A percentile compares a stretch with the other conserved stretches of the same genome.
Evolutionary conservation across 140 eudicot species (phyloP).

Genomic region (Oenanthe javanica): DNA sequence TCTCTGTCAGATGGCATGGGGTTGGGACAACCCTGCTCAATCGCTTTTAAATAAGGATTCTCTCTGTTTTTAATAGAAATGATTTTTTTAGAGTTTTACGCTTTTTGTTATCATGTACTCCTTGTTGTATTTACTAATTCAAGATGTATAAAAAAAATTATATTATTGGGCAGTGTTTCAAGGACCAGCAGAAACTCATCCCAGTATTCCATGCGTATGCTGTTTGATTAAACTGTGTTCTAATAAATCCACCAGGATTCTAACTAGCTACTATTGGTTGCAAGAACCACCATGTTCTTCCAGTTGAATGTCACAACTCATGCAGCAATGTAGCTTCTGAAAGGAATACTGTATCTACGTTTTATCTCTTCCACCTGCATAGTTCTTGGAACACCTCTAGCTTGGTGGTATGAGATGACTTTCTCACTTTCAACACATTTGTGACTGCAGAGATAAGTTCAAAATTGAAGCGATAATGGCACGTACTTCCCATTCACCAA

Average conservation of each 20-base stretch:
- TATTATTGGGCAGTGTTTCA: background rate
- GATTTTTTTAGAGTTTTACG: background rate
- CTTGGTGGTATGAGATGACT: background rate
- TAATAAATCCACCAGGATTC: background rate
- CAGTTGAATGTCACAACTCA: background rate
- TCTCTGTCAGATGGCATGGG: slow-evolving; percentile 5
- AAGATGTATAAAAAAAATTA: background rate
- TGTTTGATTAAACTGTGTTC: background rate
- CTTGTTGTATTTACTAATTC: background rate
- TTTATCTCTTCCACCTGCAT: background rate
- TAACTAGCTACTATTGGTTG: background rate
- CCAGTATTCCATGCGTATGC: background rate
- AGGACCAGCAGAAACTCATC: background rate
- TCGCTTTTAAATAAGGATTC: background rate
- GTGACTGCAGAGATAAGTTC: background rate
- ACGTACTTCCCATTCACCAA: background rate
- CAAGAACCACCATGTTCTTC: background rate
- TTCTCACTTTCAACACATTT: background rate
- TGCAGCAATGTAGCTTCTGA: background rate
- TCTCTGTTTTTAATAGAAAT: background rate
- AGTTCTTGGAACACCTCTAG: background rate
- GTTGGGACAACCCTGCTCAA: background rate
- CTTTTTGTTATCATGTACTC: background rate
- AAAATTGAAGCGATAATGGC: background rate
- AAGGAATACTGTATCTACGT: no score